phyloP scores from a whole-genome alignment of 768 basidiomycete genomes.

The Boletellus emodensis region DNA sequence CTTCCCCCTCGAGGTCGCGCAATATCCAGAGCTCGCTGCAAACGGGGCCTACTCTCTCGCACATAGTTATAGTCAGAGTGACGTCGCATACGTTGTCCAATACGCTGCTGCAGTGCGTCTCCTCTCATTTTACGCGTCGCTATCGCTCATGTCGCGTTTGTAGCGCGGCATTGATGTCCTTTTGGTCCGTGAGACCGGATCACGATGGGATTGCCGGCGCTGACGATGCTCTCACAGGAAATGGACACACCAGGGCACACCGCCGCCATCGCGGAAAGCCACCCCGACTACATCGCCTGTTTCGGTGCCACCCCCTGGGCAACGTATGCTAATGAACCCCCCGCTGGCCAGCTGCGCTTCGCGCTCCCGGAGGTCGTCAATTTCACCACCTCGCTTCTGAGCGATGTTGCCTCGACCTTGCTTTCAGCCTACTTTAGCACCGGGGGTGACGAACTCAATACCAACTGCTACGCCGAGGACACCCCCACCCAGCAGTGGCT shows the following conservation, averaged over 20 bases:
- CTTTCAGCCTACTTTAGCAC: constrained; percentile 67
- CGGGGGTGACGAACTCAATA: constrained; percentile 81
- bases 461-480: constrained; percentile 64
- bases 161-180: constrained; percentile 74
- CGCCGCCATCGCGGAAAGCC: constrained; percentile 52
- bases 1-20: constrained; percentile 66
- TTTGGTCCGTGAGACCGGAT: constrained; percentile 30
- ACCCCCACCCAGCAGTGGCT: constrained; percentile 53
- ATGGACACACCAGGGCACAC: constrained; percentile 87
- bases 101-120: constrained; percentile 69
- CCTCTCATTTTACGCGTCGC: not conserved
- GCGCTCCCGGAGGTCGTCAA: constrained; percentile 54
- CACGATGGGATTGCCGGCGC: too few species aligned
- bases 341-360: constrained; percentile 78
- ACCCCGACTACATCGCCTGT: constrained; percentile 78
- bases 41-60: constrained; percentile 64
- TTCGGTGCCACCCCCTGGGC: constrained; percentile 52
- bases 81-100: constrained; percentile 55
- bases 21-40: constrained; percentile 54
- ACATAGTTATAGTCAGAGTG: constrained; percentile 48
- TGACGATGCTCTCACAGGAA: constrained; percentile 42
- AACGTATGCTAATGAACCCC: constrained; percentile 67
- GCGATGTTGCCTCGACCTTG: constrained; percentile 46
- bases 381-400: constrained; percentile 56
- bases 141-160: constrained; percentile 4